Percentiles rank a stretch among this genome's conserved stretches.
These are phyloP conservation scores for Neonectria sp. DNA, from an alignment of 2,329 filamentous ascomycete species.

Conservation along the genomic window DNA sequence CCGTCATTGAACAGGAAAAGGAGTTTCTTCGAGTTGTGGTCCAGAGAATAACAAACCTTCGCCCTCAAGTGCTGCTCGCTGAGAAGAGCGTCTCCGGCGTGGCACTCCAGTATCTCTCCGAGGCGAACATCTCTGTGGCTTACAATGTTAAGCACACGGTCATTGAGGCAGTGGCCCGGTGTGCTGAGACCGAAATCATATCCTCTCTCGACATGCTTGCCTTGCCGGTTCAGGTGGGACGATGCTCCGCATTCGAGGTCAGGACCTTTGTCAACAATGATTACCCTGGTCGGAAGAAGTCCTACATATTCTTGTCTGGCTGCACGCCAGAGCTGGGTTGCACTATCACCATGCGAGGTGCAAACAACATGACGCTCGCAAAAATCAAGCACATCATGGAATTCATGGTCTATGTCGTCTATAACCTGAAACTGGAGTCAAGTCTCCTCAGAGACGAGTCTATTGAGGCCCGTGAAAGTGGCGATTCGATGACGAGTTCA, in stretches of 20 bases:
- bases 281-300: slow-evolving; percentile 84
- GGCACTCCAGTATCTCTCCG: slow-evolving; percentile 88
- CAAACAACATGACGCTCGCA: slow-evolving; percentile 77
- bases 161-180: slow-evolving; percentile 93
- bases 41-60: slow-evolving; percentile 88
- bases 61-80: slow-evolving; percentile 89
- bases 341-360: slow-evolving; percentile 92
- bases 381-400: slow-evolving; percentile 95
- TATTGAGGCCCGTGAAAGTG: slow-evolving; percentile 81
- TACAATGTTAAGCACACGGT: slow-evolving; percentile 98
- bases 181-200: slow-evolving; percentile 92
- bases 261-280: slow-evolving; percentile 92
- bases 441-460: slow-evolving; percentile 95
- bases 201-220: slow-evolving; percentile 96
- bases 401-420: slow-evolving; percentile 99
- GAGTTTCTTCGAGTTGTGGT: slow-evolving; percentile 95
- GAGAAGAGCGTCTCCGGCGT: slow-evolving; percentile 94
- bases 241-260: slow-evolving; percentile 91
- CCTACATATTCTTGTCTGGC: slow-evolving; percentile 94
- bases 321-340: slow-evolving; percentile 92
- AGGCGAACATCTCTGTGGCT: slow-evolving; percentile 91
- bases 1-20: slow-evolving; percentile 95
- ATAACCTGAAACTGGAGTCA: slow-evolving; percentile 96
- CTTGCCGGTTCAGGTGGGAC: slow-evolving; percentile 78
- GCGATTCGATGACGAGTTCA: slow-evolving; percentile 59